Percentiles rank a stretch among this genome's conserved stretches.
Conservation (phyloP, 225 moss, liverwort and hornwort genomes). For the Polytrichum commune region DNA sequence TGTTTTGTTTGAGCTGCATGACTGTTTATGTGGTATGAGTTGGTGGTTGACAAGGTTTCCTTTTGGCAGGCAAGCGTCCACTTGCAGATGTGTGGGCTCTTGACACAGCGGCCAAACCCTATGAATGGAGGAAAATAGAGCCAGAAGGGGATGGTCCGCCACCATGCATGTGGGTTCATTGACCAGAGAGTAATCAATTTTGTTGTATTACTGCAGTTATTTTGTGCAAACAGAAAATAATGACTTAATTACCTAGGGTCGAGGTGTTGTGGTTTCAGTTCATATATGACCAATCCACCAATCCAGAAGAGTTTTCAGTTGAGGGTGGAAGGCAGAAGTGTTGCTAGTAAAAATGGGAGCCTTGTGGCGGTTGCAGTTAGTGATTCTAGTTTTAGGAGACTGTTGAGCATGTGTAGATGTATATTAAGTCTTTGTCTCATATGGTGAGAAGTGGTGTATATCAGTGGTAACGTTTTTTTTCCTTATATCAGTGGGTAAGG, state of each 20-base stretch:
- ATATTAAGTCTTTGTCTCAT: too few relatives aligned
- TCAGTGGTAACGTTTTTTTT: too few relatives aligned
- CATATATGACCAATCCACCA: not conserved
- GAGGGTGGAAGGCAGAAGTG: too few relatives aligned
- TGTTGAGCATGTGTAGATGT: too few relatives aligned
- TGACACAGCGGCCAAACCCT: conserved; percentile 52
- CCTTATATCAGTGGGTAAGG: too few relatives aligned
- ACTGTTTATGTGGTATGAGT: not conserved
- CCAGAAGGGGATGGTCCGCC: conserved; percentile 54
- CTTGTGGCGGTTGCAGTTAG: too few relatives aligned
- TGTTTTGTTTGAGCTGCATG: not conserved
- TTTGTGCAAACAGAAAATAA: not conserved
- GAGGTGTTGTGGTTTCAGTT: not conserved
- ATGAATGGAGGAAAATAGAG: conserved; percentile 52
- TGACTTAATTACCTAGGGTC: not conserved
- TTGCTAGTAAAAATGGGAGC: too few relatives aligned
- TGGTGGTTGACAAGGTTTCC: conserved; percentile 2
- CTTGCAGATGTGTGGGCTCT: conserved; percentile 58
- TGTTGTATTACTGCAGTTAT: not conserved
- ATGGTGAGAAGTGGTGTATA: too few relatives aligned
- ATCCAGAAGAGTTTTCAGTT: too few relatives aligned
- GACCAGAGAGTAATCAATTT: not conserved
- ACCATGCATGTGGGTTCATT: conserved; percentile 41
- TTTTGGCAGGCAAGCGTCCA: conserved; percentile 41
- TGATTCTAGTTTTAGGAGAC: too few relatives aligned